Evolutionary conservation across 345 rosid species (phyloP), one percentile per base, ranked within the genome.

Genomic region (Euphorbia lathyris): DNA sequence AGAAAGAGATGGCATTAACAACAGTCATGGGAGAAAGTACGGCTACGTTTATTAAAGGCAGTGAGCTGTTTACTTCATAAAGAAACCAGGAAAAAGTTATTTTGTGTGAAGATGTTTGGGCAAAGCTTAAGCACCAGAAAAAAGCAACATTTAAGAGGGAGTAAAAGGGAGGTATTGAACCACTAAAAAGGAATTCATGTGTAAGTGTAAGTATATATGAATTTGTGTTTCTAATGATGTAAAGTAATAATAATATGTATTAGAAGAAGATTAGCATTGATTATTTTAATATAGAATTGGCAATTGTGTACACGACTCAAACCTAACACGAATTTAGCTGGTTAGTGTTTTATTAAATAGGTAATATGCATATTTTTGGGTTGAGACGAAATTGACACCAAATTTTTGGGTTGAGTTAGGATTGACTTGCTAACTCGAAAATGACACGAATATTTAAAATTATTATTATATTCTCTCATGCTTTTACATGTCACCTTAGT

Each of bases 1-100:
- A 81, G 53, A 79, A 83, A 63, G 89, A 83, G 72, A 79, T 78
- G 82, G 80, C 73, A 30, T 25, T 84, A 63, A 88, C 93, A 45
- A 84, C 87, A 26, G 63, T 83, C 72, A 81, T 77, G 87, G 93
- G 92, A 2, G 93, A 83, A 53, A 80, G 82, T 16, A 81, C 88
- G 42, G 63, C 84, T 29, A 78, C 73, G 51, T 72, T 90, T 34
- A 78, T 80, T 74, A 82, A 81, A 19, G 96, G 96, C 55, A 90
- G 96, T 58, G 87, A 90, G 74, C 74, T 87, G 26, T 88, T 88
- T 63, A 76, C 74, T 63, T 81, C 58, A 48, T 68, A 55, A 56
- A 62, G 47, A 71, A 71, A 27, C 16, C 25, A 61, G 34, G 19
- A 23, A 48, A 51, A 48, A 42, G 13, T 12, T 7, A 23, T n/a